Evolutionary conservation across 352 stramenopile genomes (phyloP), one percentile per base, ranked within the genome.

Genomic region (Phytophthora nicotianae): DNA sequence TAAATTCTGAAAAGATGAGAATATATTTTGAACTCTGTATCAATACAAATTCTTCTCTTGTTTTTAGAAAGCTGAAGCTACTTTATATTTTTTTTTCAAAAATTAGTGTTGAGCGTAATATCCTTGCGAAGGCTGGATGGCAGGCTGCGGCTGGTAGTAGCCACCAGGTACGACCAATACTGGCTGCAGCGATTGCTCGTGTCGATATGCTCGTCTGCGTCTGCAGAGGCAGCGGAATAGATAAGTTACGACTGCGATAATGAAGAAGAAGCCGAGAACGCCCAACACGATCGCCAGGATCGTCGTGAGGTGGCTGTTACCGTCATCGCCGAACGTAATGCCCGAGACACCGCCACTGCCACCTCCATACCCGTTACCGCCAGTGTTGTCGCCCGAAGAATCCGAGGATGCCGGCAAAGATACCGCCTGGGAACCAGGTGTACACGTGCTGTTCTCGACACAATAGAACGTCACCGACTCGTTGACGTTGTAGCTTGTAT

Each of bases 391-490:
- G 26, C 66, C 46, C 0, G 64, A 77, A 2, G 69, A 65, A 53
- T 72, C 65, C 0, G 69, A 77, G 4, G 67, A 75, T 1, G 62
- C 52, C 4, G 69, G 65, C 47, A 77, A 47, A 6, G 67, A 59
- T 23, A 74, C 60, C 29, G 69, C 69, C 20, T 77, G 48, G 1
- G 69, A 72, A 7, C 69, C 69, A 13, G 59, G 54, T 14, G 68
- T 76, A 32, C 68, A 76, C 4, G 53, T 72, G 27, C 68, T 69
- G 41, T 77, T 79, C 19, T 89, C 75, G 5, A 76, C 50, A 50
- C 84, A 91, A 61, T 93, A 91, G 63, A 93, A 85, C 0, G 77
- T 74, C 21, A 93, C 71, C 0, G 73, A 75, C 35, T 83, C 49
- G 65, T 86, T 82, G 16, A 89, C 79, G n/a, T 77, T 74, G 61